Percentiles rank a stretch among this genome's conserved stretches.
phyloP scores from a whole-genome alignment of 140 eudicot species.

The Ambrosia hybrid region DNA sequence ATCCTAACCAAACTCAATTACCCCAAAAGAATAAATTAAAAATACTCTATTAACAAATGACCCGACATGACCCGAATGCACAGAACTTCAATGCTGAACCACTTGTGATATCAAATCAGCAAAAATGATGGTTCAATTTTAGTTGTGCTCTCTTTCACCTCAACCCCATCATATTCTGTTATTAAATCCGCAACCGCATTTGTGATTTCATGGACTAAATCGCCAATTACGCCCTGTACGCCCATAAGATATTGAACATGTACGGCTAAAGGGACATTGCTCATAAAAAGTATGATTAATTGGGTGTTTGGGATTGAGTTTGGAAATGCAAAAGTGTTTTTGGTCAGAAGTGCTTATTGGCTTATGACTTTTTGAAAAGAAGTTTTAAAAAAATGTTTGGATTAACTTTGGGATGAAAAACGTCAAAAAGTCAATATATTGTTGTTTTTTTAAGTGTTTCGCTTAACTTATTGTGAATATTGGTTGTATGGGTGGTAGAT shows the following conservation, averaged over 20 bases:
- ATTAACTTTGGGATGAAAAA: no score
- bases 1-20: constrained; percentile 26
- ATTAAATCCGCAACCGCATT: constrained; percentile 49
- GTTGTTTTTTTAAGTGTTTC: no score
- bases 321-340: no score
- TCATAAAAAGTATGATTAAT: constrained; percentile 21
- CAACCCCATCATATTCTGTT: constrained; percentile 21
- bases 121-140: constrained; percentile 65
- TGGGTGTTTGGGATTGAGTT: no score
- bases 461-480: no score
- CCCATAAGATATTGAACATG: constrained; percentile 91
- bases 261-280: constrained; percentile 86
- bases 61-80: constrained; percentile 19
- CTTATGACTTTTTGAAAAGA: no score
- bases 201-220: constrained; percentile 70
- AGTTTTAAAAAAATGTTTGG: no score
- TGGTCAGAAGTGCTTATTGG: no score
- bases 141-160: constrained; percentile 19
- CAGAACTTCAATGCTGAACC: constrained; percentile 37
- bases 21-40: constrained; percentile 3
- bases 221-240: constrained; percentile 82
- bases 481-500: no score
- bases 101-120: constrained; percentile 73
- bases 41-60: constrained; percentile 6
- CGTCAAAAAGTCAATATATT: no score